Conservation (phyloP, 192 early-diverging fungal species). For the Radiomyces spectabilis region DNA sequence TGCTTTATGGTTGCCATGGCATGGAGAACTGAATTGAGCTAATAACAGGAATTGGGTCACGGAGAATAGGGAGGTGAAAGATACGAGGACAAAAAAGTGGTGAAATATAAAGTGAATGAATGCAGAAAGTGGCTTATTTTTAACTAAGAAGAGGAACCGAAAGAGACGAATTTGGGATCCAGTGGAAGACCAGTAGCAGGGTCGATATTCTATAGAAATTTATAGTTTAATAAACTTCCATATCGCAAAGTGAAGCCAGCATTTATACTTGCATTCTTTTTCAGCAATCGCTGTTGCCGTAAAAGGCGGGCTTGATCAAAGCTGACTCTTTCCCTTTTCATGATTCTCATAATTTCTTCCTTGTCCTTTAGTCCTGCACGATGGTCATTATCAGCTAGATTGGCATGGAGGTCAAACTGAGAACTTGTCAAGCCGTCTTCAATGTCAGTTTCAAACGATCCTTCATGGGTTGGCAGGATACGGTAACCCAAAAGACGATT, state of each 20-base stretch:
- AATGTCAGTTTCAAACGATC: constrained; percentile 45
- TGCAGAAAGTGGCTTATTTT: too few relatives aligned
- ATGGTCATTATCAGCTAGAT: constrained; percentile 37
- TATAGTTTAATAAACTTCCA: neutral
- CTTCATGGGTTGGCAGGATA: constrained; percentile 36
- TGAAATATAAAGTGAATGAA: neutral
- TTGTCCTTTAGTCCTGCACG: constrained; percentile 46
- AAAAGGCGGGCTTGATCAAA: constrained; percentile 55
- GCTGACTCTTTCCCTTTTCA: constrained; percentile 38
- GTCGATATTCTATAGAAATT: constrained; percentile 36
- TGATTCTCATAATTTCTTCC: constrained; percentile 45
- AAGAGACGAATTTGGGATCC: constrained; percentile 51
- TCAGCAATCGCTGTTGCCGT: constrained; percentile 44
- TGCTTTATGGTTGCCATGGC: neutral
- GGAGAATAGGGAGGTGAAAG: neutral
- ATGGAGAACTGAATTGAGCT: neutral
- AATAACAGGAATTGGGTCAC: neutral
- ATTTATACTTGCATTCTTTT: constrained; percentile 32
- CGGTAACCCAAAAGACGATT: constrained; percentile 32
- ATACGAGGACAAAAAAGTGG: neutral
- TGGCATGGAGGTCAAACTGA: constrained; percentile 40
- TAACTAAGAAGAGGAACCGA: constrained; percentile 17
- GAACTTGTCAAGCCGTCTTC: constrained; percentile 49
- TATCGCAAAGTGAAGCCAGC: neutral
- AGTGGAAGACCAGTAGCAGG: constrained; percentile 47